Conservation (phyloP, 2,329 filamentous ascomycete genomes). For the Zasmidium citrigriseum region DNA sequence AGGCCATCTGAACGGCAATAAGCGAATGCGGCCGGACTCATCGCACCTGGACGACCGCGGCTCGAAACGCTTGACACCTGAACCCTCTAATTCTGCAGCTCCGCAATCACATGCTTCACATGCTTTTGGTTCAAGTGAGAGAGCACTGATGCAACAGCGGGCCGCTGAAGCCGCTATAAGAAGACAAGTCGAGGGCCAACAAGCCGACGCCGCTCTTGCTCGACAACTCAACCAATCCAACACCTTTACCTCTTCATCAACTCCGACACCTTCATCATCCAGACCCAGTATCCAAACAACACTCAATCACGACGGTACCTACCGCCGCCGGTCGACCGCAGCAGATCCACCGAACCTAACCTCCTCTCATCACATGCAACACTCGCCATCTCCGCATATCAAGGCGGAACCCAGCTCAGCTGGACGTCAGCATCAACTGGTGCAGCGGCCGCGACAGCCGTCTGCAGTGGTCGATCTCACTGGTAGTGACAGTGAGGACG, state of each 20-base stretch:
- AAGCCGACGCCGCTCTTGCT: slow-evolving; percentile 29
- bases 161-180: slow-evolving; percentile 14
- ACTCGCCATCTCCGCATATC: slow-evolving; percentile 4
- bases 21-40: slow-evolving; percentile 23
- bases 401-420: slow-evolving; percentile 7
- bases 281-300: slow-evolving; percentile 32
- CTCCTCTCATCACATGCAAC: neutral
- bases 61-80: slow-evolving; percentile 32
- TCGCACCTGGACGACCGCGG: slow-evolving; percentile 22
- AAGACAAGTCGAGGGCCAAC: slow-evolving; percentile 18
- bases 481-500: slow-evolving; percentile 31
- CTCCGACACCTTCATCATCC: too few relatives aligned
- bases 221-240: slow-evolving; percentile 26
- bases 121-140: slow-evolving; percentile 18
- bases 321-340: slow-evolving; percentile 24
- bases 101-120: slow-evolving; percentile 29
- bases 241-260: slow-evolving; percentile 14
- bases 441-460: slow-evolving; percentile 15
- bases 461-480: slow-evolving; percentile 35
- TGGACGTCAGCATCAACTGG: slow-evolving; percentile 12
- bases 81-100: slow-evolving; percentile 26
- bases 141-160: slow-evolving; percentile 14
- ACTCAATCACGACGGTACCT: slow-evolving; percentile 28
- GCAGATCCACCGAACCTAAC: slow-evolving; percentile 7
- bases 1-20: slow-evolving; percentile 15